phyloP scores from a whole-genome alignment of 805 yeast genomes.

The Pichia insulana region DNA sequence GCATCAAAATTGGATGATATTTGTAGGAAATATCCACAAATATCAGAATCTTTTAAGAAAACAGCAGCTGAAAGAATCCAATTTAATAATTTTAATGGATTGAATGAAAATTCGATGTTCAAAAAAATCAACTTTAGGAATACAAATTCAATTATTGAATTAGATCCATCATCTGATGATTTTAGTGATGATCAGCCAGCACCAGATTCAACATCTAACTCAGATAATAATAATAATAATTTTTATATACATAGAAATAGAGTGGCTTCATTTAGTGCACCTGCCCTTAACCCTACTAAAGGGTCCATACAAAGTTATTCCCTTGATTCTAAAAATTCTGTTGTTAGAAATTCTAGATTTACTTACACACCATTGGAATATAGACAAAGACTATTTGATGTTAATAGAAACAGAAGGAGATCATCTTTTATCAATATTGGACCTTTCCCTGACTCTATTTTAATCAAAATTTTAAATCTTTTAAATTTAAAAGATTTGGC shows the following conservation, averaged over 20 bases:
- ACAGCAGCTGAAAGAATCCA: slow-evolving; percentile 48
- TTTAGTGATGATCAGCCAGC: background rate
- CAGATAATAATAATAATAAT: slow-evolving; percentile 4
- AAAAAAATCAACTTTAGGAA: background rate
- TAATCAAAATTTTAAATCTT: slow-evolving; percentile 44
- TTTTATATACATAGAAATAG: slow-evolving; percentile 4
- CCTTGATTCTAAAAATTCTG: slow-evolving; percentile 8
- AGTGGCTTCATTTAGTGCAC: slow-evolving; percentile 11
- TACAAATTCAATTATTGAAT: background rate
- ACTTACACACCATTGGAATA: slow-evolving; percentile 49
- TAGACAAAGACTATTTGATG: slow-evolving; percentile 39
- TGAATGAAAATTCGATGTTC: background rate
- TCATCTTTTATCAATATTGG: slow-evolving; percentile 52
- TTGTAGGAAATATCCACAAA: slow-evolving; percentile 48
- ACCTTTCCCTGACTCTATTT: slow-evolving; percentile 52
- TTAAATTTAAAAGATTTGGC: slow-evolving; percentile 51
- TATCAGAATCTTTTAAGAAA: slow-evolving; percentile 48
- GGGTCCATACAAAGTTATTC: slow-evolving; percentile 23
- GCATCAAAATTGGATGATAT: slow-evolving; percentile 46
- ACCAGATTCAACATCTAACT: background rate
- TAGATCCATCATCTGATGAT: background rate
- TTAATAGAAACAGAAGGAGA: slow-evolving; percentile 38
- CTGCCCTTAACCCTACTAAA: slow-evolving; percentile 20
- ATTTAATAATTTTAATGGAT: slow-evolving; percentile 19
- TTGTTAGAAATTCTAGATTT: slow-evolving; percentile 23